Percentiles rank a stretch among this genome's conserved stretches.
These are phyloP conservation scores for Tolypocladium pustulatum DNA, from an alignment of 2,329 filamentous ascomycete genomes.

Conservation along the genomic window DNA sequence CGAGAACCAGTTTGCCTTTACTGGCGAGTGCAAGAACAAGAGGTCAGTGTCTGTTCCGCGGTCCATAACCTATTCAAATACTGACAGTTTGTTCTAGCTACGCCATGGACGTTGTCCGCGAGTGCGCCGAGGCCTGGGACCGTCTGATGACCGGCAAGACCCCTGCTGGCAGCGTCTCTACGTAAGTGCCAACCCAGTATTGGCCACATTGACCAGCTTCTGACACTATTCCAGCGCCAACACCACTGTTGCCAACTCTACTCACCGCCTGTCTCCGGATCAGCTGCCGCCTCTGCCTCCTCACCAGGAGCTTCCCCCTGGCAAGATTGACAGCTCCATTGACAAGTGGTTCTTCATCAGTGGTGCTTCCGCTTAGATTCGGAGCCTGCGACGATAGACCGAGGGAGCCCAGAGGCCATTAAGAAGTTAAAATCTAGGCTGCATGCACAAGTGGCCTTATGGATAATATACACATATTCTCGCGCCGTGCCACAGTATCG, in stretches of 20 bases:
- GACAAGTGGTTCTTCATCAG: slow-evolving; percentile 99
- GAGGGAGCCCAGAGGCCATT: neutral
- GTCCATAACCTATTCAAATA: neutral
- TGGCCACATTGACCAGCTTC: slow-evolving; percentile 1
- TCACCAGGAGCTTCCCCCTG: slow-evolving; percentile 70
- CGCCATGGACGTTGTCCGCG: slow-evolving; percentile 87
- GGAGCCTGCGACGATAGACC: neutral
- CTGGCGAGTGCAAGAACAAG: slow-evolving; percentile 99
- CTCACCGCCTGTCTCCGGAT: slow-evolving; percentile 56
- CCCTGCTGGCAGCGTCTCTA: slow-evolving; percentile 63
- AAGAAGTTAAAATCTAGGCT: slow-evolving; percentile 5
- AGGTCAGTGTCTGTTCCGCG: slow-evolving; percentile 41
- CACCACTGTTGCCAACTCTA: slow-evolving; percentile 62
- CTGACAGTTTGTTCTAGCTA: slow-evolving; percentile 44
- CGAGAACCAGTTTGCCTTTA: slow-evolving; percentile 99
- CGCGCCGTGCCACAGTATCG: slow-evolving; percentile 2
- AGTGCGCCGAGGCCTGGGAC: slow-evolving; percentile 97
- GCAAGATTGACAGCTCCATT: slow-evolving; percentile 88
- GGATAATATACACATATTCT: slow-evolving; percentile 18
- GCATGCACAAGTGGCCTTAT: neutral
- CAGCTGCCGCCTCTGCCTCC: slow-evolving; percentile 68
- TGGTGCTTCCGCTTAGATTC: slow-evolving; percentile 69
- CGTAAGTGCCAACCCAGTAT: slow-evolving; percentile 49
- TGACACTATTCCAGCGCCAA: slow-evolving; percentile 57
- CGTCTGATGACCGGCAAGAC: slow-evolving; percentile 88